A percentile compares a stretch with the other conserved stretches of the same genome.
Conservation (phyloP, 495 filamentous ascomycete species). For the Trichoderma orchidacearum region DNA sequence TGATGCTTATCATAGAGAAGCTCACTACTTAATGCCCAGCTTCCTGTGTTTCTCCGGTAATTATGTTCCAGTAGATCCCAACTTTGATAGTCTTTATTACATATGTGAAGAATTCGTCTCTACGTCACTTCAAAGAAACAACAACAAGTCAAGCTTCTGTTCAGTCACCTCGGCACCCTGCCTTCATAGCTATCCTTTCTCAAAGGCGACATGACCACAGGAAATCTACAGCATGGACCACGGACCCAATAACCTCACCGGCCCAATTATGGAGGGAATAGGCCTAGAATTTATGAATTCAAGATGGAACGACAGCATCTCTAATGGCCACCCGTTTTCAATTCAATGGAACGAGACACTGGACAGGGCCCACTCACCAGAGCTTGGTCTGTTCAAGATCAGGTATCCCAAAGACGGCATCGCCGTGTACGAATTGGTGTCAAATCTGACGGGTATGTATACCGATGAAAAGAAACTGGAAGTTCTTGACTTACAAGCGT, state of each 20-base stretch:
- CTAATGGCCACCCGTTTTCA: background rate
- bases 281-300: background rate
- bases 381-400: background rate
- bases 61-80: background rate
- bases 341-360: background rate
- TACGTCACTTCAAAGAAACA: background rate
- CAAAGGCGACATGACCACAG: background rate
- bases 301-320: slow-evolving; percentile 2
- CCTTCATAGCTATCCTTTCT: background rate
- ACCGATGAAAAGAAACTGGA: background rate
- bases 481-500: background rate
- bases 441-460: background rate
- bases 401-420: background rate
- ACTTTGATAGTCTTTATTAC: too few relatives aligned
- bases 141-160: too few relatives aligned
- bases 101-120: too few relatives aligned
- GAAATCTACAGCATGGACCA: background rate
- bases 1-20: background rate
- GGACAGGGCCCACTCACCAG: background rate
- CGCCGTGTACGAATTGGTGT: background rate
- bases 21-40: background rate
- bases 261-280: background rate
- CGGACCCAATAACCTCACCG: background rate
- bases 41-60: background rate
- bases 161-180: background rate